Evolutionary conservation across 257 asterid genomes (phyloP).

Genomic region (Solanum lycopersicoides): DNA sequence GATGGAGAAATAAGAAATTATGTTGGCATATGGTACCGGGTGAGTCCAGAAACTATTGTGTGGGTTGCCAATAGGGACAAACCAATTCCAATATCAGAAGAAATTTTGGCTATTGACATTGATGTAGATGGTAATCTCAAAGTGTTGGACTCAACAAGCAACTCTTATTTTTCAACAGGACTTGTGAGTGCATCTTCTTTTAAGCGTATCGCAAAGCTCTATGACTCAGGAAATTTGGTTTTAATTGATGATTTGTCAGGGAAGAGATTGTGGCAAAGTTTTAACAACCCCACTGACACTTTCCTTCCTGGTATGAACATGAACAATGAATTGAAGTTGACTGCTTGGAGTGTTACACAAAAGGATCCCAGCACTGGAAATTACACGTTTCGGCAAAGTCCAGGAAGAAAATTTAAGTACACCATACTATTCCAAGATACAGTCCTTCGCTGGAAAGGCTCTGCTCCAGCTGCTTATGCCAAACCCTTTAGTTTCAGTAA

Average conservation of each 20-base stretch:
- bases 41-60: constrained; percentile 2
- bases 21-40: constrained; percentile 22
- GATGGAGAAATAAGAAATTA: background rate
- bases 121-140: constrained; percentile 14
- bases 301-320: constrained; percentile 30
- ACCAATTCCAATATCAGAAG: background rate
- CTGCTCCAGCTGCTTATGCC: background rate
- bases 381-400: background rate
- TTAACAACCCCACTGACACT: constrained; percentile 17
- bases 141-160: background rate
- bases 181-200: background rate
- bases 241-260: constrained; percentile 6
- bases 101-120: constrained; percentile 1
- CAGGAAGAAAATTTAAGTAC: background rate
- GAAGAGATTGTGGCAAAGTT: constrained; percentile 22
- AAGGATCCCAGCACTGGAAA: constrained; percentile 8
- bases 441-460: constrained; percentile 9
- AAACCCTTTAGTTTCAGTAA: background rate
- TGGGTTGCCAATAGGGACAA: constrained; percentile 28
- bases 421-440: background rate
- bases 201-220: constrained; percentile 12
- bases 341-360: constrained; percentile 6
- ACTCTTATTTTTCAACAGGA: background rate
- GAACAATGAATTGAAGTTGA: background rate
- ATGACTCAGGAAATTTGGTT: constrained; percentile 25